Evolutionary conservation across 164 flowering plant genomes (phyloP), one percentile per base, ranked within the genome.

Genomic region (Annona squamosa): DNA sequence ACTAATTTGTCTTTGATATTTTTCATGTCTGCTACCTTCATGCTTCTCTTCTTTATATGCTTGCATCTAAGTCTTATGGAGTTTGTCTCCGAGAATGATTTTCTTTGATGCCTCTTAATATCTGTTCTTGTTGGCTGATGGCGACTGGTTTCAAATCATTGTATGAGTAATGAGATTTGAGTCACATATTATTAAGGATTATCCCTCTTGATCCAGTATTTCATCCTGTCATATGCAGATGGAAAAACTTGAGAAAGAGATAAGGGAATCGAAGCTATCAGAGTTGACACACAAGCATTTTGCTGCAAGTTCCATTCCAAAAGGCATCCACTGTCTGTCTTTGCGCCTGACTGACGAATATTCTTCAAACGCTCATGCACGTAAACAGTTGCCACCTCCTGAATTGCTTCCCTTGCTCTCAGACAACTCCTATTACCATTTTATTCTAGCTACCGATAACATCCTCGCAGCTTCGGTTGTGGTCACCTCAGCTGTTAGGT

Each of bases 391-490:
- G 78, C 99, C 98, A 79, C 84, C 98, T 72, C 99, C 99, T 2
- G 99, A 95, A 81, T 78, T 90, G 48, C 93, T 95, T 4, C 97
- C 98, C 17, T 67, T 89, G 73, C 97, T 96, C 47, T 89, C 97
- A 70, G 88, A 96, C 79, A 91, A 93, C 76, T 88, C 93, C 43
- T 92, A 84, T 78, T 86, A 89, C 56, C 99, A 96, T 80, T 91
- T 90, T 80, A 78, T 93, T 65, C 73, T 96, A 72, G 84, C 98
- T 59, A 91, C 94, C 48, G 99, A 96, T 81, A 96, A 96, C 84
- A 91, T 96, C 72, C 88, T 96, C 71, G 99, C 99, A 73, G 98
- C 98, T 72, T 87, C 99, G 71, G 99, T 96, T 48, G 99, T 96
- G 74, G 99, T 93, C 46, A 64, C 84, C 67, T 96, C 99, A 46